These are phyloP conservation scores for Wickerhamiella australiensis DNA, from an alignment of 805 yeast species.

Conservation along the genomic window DNA sequence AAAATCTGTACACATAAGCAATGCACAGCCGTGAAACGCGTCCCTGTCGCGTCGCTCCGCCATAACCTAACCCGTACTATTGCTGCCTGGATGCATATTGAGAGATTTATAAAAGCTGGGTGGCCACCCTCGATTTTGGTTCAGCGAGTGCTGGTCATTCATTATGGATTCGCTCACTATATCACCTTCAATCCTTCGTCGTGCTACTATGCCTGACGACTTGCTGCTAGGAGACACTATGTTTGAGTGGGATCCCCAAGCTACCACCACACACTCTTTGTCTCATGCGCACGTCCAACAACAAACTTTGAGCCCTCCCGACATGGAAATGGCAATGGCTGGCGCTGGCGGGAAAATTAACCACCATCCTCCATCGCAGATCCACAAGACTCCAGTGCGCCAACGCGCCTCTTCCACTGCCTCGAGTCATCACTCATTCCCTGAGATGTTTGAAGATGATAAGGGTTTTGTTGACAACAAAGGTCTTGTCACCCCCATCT, in stretches of 20 bases:
- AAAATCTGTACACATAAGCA: slow-evolving; percentile 1
- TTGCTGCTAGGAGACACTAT: not conserved
- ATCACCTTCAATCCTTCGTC: slow-evolving; percentile 9
- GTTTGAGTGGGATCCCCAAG: slow-evolving; percentile 11
- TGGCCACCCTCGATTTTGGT: not conserved
- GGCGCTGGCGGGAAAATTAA: not conserved
- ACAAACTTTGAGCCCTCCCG: slow-evolving; percentile 8
- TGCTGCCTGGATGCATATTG: slow-evolving; percentile 9
- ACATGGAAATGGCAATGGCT: not conserved
- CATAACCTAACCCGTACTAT: slow-evolving; percentile 6
- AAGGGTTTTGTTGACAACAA: slow-evolving; percentile 2
- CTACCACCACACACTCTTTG: not conserved
- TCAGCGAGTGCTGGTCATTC: slow-evolving; percentile 8
- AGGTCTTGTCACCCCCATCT: slow-evolving; percentile 13
- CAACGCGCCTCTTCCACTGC: slow-evolving; percentile 10
- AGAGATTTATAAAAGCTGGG: slow-evolving; percentile 2
- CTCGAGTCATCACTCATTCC: not conserved
- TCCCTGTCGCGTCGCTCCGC: slow-evolving; percentile 7
- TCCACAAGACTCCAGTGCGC: slow-evolving; percentile 11
- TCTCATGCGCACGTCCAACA: not conserved
- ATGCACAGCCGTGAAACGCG: slow-evolving; percentile 12
- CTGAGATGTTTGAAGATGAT: not conserved
- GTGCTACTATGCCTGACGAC: slow-evolving; percentile 1
- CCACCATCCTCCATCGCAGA: not conserved
- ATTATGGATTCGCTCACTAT: slow-evolving; percentile 11